Percentiles rank a stretch among this genome's conserved stretches.
Evolutionary conservation across 495 filamentous ascomycete species (phyloP).

Genomic region (Aspergillus funiculosus): DNA sequence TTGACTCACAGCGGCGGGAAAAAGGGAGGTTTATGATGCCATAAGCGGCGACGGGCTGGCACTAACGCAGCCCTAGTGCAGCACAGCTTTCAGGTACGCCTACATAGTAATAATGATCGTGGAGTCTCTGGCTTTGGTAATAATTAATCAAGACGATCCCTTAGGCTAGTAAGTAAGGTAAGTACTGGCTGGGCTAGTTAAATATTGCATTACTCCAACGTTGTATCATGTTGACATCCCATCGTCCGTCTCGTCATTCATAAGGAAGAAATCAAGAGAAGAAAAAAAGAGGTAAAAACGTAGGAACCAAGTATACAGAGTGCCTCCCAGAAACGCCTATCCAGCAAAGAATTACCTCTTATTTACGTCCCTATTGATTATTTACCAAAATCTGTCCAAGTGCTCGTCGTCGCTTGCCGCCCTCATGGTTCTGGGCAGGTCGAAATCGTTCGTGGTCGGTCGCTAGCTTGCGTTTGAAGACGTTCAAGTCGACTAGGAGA

Average conservation of each 20-base stretch:
- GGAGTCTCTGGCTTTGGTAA: too few species aligned
- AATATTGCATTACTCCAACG: constrained; percentile 1
- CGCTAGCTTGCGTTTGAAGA: constrained; percentile 78
- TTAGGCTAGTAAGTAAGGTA: neutral
- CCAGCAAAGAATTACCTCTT: constrained; percentile 12
- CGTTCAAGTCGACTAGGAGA: constrained; percentile 65
- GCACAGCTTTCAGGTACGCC: too few species aligned
- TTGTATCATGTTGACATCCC: constrained; percentile 4
- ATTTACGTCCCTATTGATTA: constrained; percentile 24
- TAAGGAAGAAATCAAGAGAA: constrained; percentile 23
- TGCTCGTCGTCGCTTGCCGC: constrained; percentile 31
- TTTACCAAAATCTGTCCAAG: constrained; percentile 32
- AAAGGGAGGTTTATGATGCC: constrained; percentile 31
- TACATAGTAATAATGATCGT: too few species aligned
- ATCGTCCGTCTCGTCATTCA: constrained; percentile 14
- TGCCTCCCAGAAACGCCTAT: constrained; percentile 20
- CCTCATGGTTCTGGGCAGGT: constrained; percentile 19
- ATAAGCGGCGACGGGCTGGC: constrained; percentile 28
- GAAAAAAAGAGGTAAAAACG: constrained; percentile 8
- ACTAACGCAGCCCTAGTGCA: constrained; percentile 25
- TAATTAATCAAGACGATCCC: too few species aligned
- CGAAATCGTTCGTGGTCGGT: constrained; percentile 65
- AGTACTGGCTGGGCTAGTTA: neutral
- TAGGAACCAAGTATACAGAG: constrained; percentile 21
- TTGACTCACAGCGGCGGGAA: constrained; percentile 32